Percentiles rank a stretch among this genome's conserved stretches.
Evolutionary conservation across 192 early-diverging fungal species (phyloP).

Genomic region (Umbelopsis sp.): DNA sequence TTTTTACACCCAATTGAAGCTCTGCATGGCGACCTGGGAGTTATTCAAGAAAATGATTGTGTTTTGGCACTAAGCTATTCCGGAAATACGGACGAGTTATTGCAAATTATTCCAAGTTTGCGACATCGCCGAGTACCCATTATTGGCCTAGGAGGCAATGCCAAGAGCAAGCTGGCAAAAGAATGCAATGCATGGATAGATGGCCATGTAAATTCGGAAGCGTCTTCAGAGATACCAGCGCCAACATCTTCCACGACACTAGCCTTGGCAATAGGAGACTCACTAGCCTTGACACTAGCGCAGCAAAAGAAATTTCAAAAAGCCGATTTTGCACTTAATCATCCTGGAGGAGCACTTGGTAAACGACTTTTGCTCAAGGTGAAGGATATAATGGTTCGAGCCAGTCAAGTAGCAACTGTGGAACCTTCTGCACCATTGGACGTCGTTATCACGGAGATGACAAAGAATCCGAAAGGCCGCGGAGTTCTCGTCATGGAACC

Average conservation of each 20-base stretch:
- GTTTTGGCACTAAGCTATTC: conserved; percentile 50
- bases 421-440: conserved; percentile 31
- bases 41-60: conserved; percentile 35
- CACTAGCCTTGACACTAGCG: conserved; percentile 42
- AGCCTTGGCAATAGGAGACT: conserved; percentile 49
- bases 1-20: conserved; percentile 53
- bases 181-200: conserved; percentile 47
- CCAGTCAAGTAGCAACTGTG: conserved; percentile 28
- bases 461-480: conserved; percentile 32
- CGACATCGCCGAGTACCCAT: conserved; percentile 43
- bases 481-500: conserved; percentile 42
- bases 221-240: conserved; percentile 42
- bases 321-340: conserved; percentile 47
- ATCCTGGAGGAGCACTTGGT: conserved; percentile 50
- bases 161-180: conserved; percentile 43
- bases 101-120: conserved; percentile 40
- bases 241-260: conserved; percentile 50
- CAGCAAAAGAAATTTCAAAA: conserved; percentile 39
- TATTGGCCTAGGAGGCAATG: conserved; percentile 45
- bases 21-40: conserved; percentile 49
- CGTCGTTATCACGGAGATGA: conserved; percentile 42
- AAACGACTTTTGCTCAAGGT: conserved; percentile 40
- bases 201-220: conserved; percentile 41
- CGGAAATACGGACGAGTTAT: conserved; percentile 49
- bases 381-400: conserved; percentile 36